These are phyloP conservation scores for Smallanthus sonchifolius DNA, from an alignment of 129 eudicot species.

Conservation along the genomic window DNA sequence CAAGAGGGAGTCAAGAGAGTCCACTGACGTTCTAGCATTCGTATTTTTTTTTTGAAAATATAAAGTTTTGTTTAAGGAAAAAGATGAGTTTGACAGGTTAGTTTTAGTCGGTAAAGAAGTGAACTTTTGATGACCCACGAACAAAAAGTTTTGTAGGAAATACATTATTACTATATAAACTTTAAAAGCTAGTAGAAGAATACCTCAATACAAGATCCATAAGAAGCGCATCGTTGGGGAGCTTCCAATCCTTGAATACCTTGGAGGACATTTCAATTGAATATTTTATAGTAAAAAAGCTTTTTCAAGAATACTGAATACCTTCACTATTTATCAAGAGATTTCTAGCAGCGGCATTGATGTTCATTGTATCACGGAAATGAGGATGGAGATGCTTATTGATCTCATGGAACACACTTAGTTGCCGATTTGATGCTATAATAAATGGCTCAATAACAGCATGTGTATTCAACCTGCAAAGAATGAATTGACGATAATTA, in stretches of 20 bases:
- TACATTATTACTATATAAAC: too few relatives aligned
- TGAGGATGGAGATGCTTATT: conserved; percentile 54
- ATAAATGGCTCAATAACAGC: conserved; percentile 55
- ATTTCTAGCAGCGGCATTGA: conserved; percentile 45
- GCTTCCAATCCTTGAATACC: conserved; percentile 38
- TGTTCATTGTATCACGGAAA: conserved; percentile 50
- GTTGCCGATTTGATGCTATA: conserved; percentile 50
- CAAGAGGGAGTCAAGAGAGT: too few relatives aligned
- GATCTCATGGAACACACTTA: conserved; percentile 53
- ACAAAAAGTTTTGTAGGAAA: too few relatives aligned
- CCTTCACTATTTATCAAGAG: conserved; percentile 45
- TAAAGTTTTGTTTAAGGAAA: too few relatives aligned
- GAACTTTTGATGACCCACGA: too few relatives aligned
- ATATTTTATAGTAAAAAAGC: conserved; percentile 36
- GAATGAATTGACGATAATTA: background rate
- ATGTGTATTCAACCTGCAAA: conserved; percentile 54
- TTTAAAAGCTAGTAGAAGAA: too few relatives aligned
- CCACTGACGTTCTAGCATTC: too few relatives aligned
- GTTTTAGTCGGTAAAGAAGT: too few relatives aligned
- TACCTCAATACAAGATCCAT: conserved; percentile 54
- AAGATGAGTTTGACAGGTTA: too few relatives aligned
- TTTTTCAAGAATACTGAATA: conserved; percentile 38
- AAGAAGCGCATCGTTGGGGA: conserved; percentile 51
- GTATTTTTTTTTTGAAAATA: too few relatives aligned
- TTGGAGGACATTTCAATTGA: conserved; percentile 38